Evolutionary conservation across 768 basidiomycete genomes (phyloP).

Genomic region (Collybia mongolica): DNA sequence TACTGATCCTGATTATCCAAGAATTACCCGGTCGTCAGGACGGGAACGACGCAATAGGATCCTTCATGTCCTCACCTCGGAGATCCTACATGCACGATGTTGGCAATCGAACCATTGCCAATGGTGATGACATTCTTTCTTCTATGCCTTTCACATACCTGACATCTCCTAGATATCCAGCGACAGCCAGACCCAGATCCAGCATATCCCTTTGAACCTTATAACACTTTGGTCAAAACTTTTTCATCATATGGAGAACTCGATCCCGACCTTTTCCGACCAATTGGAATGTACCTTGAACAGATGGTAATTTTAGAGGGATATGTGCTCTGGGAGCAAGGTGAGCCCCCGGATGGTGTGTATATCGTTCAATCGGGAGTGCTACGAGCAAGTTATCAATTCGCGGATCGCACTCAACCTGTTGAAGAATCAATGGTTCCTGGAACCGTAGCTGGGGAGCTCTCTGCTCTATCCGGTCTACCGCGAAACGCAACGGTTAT

Average conservation of each 20-base stretch:
- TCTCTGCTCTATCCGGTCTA: slow-evolving; percentile 78
- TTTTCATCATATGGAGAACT: slow-evolving; percentile 73
- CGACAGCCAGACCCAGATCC: slow-evolving; percentile 21
- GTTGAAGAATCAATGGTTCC: slow-evolving; percentile 93
- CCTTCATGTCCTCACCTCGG: slow-evolving; percentile 59
- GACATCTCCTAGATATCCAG: slow-evolving; percentile 20
- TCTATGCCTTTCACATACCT: not conserved
- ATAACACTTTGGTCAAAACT: slow-evolving; percentile 72
- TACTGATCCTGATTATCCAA: slow-evolving; percentile 17
- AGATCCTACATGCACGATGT: slow-evolving; percentile 66
- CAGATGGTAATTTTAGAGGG: slow-evolving; percentile 56
- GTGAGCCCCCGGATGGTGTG: slow-evolving; percentile 76
- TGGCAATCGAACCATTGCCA: slow-evolving; percentile 68
- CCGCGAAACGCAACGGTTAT: slow-evolving; percentile 84
- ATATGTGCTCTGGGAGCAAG: slow-evolving; percentile 70
- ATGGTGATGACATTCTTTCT: slow-evolving; percentile 32
- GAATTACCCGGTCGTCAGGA: slow-evolving; percentile 61
- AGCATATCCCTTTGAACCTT: slow-evolving; percentile 53
- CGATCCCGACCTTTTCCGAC: slow-evolving; percentile 54
- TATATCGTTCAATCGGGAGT: slow-evolving; percentile 90
- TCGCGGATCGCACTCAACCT: slow-evolving; percentile 61
- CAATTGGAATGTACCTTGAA: slow-evolving; percentile 72
- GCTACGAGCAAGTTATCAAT: slow-evolving; percentile 79
- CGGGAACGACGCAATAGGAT: slow-evolving; percentile 44
- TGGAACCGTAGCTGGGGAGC: slow-evolving; percentile 89